These are phyloP conservation scores for Alternaria alternata DNA, from an alignment of 2,329 filamentous ascomycete species.

Conservation along the genomic window DNA sequence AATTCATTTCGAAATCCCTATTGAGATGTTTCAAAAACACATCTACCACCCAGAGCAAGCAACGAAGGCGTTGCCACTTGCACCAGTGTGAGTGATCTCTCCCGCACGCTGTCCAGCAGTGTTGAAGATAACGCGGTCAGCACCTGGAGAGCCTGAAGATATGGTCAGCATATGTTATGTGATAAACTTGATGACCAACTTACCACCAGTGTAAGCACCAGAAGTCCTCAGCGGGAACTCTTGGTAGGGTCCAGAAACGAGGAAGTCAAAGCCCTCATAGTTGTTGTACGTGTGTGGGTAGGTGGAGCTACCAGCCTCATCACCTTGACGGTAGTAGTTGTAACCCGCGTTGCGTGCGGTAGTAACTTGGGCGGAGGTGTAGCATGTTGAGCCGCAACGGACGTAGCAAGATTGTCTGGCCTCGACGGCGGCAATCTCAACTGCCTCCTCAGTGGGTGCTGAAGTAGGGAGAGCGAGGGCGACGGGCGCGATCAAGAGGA, in stretches of 20 bases:
- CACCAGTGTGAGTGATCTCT: conserved; percentile 74
- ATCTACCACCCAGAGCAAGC: conserved; percentile 58
- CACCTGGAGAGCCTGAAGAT: conserved; percentile 65
- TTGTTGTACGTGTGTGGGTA: conserved; percentile 70
- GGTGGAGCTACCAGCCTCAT: conserved; percentile 50
- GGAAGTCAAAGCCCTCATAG: conserved; percentile 69
- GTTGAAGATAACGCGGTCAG: conserved; percentile 73
- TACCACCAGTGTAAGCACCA: conserved; percentile 65
- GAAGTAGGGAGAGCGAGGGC: conserved; percentile 32
- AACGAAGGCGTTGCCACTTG: conserved; percentile 73
- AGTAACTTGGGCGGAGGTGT: conserved; percentile 60
- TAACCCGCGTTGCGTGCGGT: conserved; percentile 63
- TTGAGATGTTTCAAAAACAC: neutral
- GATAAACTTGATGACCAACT: conserved; percentile 23
- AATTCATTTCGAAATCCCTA: neutral
- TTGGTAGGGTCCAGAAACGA: conserved; percentile 65
- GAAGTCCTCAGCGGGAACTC: conserved; percentile 68
- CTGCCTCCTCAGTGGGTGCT: conserved; percentile 11
- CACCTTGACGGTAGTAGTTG: conserved; percentile 56
- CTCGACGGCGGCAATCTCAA: conserved; percentile 30
- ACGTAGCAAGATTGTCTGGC: conserved; percentile 56
- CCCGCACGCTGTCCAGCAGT: conserved; percentile 65
- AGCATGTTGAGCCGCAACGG: conserved; percentile 63
- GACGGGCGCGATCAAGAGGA: conserved; percentile 26
- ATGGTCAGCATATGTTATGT: neutral